These are phyloP conservation scores for Hypoxylon rickii DNA, from an alignment of 495 filamentous ascomycete species.

Conservation along the genomic window DNA sequence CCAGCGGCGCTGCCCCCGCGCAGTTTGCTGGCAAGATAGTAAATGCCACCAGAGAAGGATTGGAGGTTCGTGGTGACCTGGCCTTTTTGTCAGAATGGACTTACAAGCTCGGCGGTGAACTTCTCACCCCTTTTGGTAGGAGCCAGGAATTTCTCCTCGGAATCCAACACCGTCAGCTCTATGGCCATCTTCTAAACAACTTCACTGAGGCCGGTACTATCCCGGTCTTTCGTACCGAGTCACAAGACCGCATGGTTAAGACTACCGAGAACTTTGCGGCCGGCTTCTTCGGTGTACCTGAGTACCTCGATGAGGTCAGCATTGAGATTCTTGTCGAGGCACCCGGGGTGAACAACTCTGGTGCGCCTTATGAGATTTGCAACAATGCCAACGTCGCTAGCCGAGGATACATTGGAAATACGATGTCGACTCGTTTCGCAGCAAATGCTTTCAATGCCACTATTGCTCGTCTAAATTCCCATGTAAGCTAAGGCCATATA, in stretches of 20 bases:
- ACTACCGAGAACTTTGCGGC: conserved; percentile 46
- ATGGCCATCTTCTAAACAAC: conserved; percentile 49
- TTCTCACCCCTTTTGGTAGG: conserved; percentile 52
- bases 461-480: conserved; percentile 33
- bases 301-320: conserved; percentile 42
- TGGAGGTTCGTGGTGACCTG: conserved; percentile 52
- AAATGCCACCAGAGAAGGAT: conserved; percentile 28
- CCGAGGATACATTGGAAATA: conserved; percentile 38
- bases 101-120: conserved; percentile 57
- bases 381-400: conserved; percentile 37
- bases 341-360: conserved; percentile 36
- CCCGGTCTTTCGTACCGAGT: conserved; percentile 46
- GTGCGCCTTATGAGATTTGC: conserved; percentile 41
- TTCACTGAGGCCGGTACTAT: conserved; percentile 41
- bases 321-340: conserved; percentile 45
- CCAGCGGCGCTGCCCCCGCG: conserved; percentile 29
- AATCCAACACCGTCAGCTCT: conserved; percentile 48
- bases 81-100: conserved; percentile 56
- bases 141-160: conserved; percentile 45
- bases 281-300: conserved; percentile 47
- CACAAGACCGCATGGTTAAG: conserved; percentile 45
- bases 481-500: conserved; percentile 18
- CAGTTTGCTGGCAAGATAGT: conserved; percentile 38
- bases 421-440: conserved; percentile 30
- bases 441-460: conserved; percentile 33